phyloP scores from a whole-genome alignment of 495 filamentous ascomycete species.

The Elasticomyces elasticus region DNA sequence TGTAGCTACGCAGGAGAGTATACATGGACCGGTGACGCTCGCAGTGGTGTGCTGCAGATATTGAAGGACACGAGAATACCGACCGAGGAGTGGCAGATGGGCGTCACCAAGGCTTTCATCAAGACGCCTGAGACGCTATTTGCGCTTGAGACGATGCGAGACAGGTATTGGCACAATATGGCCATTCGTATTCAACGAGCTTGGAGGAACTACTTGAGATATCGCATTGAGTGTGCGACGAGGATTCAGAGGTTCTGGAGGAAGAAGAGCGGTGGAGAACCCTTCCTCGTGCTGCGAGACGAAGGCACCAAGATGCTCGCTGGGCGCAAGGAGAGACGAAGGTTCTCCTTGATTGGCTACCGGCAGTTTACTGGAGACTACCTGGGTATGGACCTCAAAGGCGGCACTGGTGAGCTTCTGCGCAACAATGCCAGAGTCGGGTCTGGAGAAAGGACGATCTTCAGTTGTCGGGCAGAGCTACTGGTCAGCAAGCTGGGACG shows the following conservation, averaged over 20 bases:
- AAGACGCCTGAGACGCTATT: conserved; percentile 98
- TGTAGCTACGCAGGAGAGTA: conserved; percentile 95
- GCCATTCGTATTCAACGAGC: conserved; percentile 93
- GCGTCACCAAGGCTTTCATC: conserved; percentile 94
- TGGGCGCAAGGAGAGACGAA: conserved; percentile 77
- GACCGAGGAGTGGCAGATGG: conserved; percentile 91
- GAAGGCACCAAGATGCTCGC: conserved; percentile 77
- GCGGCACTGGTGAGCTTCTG: conserved; percentile 73
- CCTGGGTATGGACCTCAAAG: conserved; percentile 69
- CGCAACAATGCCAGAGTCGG: conserved; percentile 57
- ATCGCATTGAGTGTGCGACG: conserved; percentile 83
- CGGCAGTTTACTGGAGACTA: conserved; percentile 94
- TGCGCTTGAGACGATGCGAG: conserved; percentile 93
- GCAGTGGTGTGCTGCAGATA: conserved; percentile 84
- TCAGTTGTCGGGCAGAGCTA: conserved; percentile 82
- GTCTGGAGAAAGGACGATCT: conserved; percentile 62
- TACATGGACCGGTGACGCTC: conserved; percentile 81
- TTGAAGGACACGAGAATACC: conserved; percentile 94
- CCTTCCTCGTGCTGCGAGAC: conserved; percentile 79
- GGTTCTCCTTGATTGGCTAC: conserved; percentile 83
- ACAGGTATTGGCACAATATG: conserved; percentile 99
- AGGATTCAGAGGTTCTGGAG: conserved; percentile 94
- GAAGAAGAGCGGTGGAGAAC: conserved; percentile 74
- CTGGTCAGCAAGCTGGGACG: conserved; percentile 89
- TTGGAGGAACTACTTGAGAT: conserved; percentile 91